A percentile compares a stretch with the other conserved stretches of the same genome.
Evolutionary conservation across 352 stramenopile species (phyloP).

Genomic region (Phytophthora sojae): DNA sequence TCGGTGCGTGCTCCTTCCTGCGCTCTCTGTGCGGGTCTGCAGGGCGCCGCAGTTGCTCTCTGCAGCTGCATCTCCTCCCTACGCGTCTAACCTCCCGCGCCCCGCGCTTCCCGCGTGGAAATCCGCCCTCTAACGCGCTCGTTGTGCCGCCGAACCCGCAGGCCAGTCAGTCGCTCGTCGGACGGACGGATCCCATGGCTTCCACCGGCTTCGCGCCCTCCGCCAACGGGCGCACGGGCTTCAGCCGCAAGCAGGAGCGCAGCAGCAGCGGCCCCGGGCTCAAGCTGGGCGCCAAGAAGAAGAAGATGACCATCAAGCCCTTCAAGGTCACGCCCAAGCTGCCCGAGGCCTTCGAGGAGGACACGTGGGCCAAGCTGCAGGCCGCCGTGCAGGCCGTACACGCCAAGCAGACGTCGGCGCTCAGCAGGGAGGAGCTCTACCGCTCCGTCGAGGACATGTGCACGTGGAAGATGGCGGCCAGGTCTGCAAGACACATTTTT

Average conservation of each 20-base stretch:
- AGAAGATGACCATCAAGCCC: slow-evolving; percentile 90
- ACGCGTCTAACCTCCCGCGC: not conserved
- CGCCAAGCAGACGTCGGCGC: slow-evolving; percentile 65
- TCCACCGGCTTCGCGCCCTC: slow-evolving; percentile 35
- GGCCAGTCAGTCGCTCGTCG: not conserved
- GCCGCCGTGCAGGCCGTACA: slow-evolving; percentile 73
- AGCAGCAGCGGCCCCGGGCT: slow-evolving; percentile 24
- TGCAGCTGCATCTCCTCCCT: not conserved
- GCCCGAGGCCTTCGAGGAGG: slow-evolving; percentile 76
- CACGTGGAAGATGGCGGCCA: slow-evolving; percentile 92
- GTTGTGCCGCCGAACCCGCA: too few species aligned
- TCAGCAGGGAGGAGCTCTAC: slow-evolving; percentile 87
- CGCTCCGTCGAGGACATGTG: slow-evolving; percentile 91
- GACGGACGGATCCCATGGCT: slow-evolving; percentile 33
- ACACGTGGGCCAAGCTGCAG: slow-evolving; percentile 81
- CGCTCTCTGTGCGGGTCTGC: not conserved
- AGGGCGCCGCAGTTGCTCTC: too few species aligned
- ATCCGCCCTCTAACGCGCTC: slow-evolving; percentile 4
- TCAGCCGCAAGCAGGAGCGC: slow-evolving; percentile 43
- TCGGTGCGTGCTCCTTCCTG: slow-evolving; percentile 9
- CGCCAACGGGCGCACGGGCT: slow-evolving; percentile 31
- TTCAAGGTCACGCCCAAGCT: slow-evolving; percentile 85
- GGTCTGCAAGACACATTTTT: slow-evolving; percentile 23
- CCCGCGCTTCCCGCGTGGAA: not conserved
- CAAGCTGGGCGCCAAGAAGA: slow-evolving; percentile 50